Percentiles rank a stretch among this genome's conserved stretches.
phyloP scores from a whole-genome alignment of 257 asterid species.

The Nicotiana tabacum region DNA sequence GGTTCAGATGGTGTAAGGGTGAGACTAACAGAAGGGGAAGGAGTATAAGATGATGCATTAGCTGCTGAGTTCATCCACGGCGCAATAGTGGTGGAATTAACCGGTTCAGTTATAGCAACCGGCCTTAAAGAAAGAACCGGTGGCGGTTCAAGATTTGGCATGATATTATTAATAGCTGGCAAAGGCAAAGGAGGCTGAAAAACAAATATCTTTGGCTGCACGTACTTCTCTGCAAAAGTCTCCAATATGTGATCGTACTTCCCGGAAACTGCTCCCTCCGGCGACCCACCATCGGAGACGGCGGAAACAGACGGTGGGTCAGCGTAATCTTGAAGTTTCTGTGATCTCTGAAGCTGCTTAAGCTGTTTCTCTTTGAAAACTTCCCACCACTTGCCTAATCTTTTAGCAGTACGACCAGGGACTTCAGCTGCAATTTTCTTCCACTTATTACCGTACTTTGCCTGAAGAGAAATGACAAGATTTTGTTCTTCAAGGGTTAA shows the following conservation, averaged over 20 bases:
- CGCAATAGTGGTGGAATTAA: conserved; percentile 23
- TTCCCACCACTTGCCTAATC: conserved; percentile 94
- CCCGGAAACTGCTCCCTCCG: conserved; percentile 54
- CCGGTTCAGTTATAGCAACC: conserved; percentile 18
- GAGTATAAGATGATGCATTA: conserved; percentile 44
- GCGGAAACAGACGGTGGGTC: conserved; percentile 21
- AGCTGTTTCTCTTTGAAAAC: conserved; percentile 81
- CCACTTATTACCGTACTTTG: conserved; percentile 79
- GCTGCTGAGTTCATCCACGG: conserved; percentile 50
- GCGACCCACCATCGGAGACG: conserved; percentile 28
- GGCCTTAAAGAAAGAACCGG: conserved; percentile 45
- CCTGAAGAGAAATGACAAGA: conserved; percentile 65
- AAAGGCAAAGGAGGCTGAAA: conserved; percentile 28
- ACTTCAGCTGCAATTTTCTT: conserved; percentile 74
- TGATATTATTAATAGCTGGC: conserved; percentile 23
- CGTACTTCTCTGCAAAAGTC: conserved; percentile 80
- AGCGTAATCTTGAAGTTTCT: conserved; percentile 22
- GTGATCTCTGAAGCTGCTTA: conserved; percentile 44
- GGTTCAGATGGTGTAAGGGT: conserved; percentile 65
- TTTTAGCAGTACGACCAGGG: conserved; percentile 82
- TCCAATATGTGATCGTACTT: conserved; percentile 73
- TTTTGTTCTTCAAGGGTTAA: conserved; percentile 61
- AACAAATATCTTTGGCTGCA: conserved; percentile 49
- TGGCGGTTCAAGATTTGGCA: conserved; percentile 33
- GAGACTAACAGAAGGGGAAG: conserved; percentile 61